Conservation (phyloP, 352 stramenopile genomes). For the Phytopythium vexans region DNA sequence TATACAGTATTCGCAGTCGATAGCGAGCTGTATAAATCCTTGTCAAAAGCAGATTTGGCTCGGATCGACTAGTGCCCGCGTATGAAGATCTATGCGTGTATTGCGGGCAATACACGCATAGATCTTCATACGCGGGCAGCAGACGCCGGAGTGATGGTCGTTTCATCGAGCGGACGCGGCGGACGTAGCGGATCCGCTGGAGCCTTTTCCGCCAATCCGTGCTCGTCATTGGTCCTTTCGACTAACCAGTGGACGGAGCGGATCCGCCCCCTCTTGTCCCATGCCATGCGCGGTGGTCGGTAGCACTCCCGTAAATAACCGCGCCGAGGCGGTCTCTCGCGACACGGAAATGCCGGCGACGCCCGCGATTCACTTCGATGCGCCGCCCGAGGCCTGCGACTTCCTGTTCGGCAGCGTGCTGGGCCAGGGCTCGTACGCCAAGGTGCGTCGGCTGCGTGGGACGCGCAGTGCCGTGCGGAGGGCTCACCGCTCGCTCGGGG, state of each 20-base stretch:
- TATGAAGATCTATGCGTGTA: too few species aligned
- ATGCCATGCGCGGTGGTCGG: not conserved
- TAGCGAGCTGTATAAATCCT: too few species aligned
- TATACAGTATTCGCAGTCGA: too few species aligned
- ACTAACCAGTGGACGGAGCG: slow-evolving; percentile 4
- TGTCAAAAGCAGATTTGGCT: too few species aligned
- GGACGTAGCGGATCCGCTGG: slow-evolving; percentile 6
- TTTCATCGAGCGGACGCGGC: not conserved
- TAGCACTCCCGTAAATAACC: slow-evolving; percentile 4
- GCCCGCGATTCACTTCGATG: slow-evolving; percentile 52
- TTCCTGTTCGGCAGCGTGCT: slow-evolving; percentile 87
- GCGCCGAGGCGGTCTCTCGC: not conserved
- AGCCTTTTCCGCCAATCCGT: slow-evolving; percentile 15
- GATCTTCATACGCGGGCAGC: too few species aligned
- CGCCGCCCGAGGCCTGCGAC: slow-evolving; percentile 66
- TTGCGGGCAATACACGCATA: too few species aligned
- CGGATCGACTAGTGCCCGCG: too few species aligned
- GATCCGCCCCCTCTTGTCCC: slow-evolving; percentile 1
- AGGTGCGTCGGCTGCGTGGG: slow-evolving; percentile 29
- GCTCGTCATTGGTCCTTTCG: slow-evolving; percentile 9
- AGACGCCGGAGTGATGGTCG: not conserved
- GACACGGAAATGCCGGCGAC: slow-evolving; percentile 15
- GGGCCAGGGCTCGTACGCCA: slow-evolving; percentile 86
- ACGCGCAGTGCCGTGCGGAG: not conserved
- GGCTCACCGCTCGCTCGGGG: not conserved